phyloP scores from a whole-genome alignment of 1,284 basidiomycete species.

The Anthracocystis setariae region DNA sequence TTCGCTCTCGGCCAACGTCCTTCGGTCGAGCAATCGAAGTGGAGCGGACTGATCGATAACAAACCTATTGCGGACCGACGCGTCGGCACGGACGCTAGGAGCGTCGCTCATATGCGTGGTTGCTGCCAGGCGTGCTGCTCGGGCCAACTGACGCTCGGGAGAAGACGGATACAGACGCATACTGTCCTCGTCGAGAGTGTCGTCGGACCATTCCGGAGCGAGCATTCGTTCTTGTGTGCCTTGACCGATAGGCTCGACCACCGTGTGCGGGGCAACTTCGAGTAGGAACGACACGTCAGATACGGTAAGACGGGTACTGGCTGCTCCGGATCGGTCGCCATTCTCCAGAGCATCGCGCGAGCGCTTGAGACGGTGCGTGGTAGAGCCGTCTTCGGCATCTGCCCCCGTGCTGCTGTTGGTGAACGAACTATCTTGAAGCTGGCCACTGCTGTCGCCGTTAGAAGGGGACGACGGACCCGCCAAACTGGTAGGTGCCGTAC shows the following conservation, averaged over 20 bases:
- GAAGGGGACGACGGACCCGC: slow-evolving; percentile 42
- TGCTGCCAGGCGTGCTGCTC: slow-evolving; percentile 40
- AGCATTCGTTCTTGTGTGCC: slow-evolving; percentile 62
- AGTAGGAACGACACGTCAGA: slow-evolving; percentile 61
- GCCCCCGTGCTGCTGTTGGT: slow-evolving; percentile 36
- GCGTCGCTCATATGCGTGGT: slow-evolving; percentile 50
- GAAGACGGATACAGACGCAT: slow-evolving; percentile 4
- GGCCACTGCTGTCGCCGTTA: slow-evolving; percentile 35
- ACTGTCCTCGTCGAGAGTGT: slow-evolving; percentile 15
- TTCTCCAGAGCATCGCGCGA: slow-evolving; percentile 32
- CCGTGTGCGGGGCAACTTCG: slow-evolving; percentile 57
- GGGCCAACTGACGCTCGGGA: slow-evolving; percentile 27
- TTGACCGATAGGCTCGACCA: slow-evolving; percentile 65
- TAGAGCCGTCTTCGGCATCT: slow-evolving; percentile 16
- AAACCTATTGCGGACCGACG: slow-evolving; percentile 47
- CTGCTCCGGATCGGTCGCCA: slow-evolving; percentile 15
- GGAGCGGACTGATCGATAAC: slow-evolving; percentile 61
- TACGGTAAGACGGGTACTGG: slow-evolving; percentile 48
- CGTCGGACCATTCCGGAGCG: slow-evolving; percentile 54
- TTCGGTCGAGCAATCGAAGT: slow-evolving; percentile 57
- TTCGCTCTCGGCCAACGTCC: slow-evolving; percentile 48
- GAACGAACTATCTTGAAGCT: slow-evolving; percentile 42
- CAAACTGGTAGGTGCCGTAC: slow-evolving; percentile 54
- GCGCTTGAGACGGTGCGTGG: slow-evolving; percentile 27
- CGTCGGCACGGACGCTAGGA: background rate